Evolutionary conservation across 164 flowering plant species (phyloP).

Genomic region (Kingdonia uniflora): DNA sequence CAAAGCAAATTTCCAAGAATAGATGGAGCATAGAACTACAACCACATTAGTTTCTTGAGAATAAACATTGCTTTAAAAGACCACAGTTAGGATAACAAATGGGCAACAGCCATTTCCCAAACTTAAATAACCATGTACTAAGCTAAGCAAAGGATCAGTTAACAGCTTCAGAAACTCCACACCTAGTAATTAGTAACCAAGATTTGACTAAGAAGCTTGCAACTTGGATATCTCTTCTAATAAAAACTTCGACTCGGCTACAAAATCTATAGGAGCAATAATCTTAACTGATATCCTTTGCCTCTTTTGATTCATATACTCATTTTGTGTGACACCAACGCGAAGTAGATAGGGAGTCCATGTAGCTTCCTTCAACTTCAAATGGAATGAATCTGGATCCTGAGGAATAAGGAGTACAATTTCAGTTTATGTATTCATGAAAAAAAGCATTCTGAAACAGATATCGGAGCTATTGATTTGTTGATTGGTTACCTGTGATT

Average conservation of each 20-base stretch:
- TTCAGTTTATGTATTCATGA: background rate
- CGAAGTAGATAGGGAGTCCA: slow-evolving; percentile 71
- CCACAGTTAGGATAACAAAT: too few relatives aligned
- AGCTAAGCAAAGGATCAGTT: too few relatives aligned
- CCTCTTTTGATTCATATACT: slow-evolving; percentile 72
- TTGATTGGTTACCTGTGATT: slow-evolving; percentile 34
- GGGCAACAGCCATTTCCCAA: too few relatives aligned
- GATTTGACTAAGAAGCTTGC: slow-evolving; percentile 23
- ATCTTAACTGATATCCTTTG: slow-evolving; percentile 23
- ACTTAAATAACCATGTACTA: too few relatives aligned
- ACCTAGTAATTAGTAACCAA: background rate
- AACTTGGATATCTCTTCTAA: slow-evolving; percentile 64
- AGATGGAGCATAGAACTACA: too few relatives aligned
- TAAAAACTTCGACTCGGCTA: slow-evolving; percentile 63
- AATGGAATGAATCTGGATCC: slow-evolving; percentile 22
- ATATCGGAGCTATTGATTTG: background rate
- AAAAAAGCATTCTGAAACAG: background rate
- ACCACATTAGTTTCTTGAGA: too few relatives aligned
- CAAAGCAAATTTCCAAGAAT: too few relatives aligned
- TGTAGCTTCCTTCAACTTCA: slow-evolving; percentile 59
- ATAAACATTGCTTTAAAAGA: too few relatives aligned
- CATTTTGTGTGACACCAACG: slow-evolving; percentile 59
- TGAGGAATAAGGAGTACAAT: background rate
- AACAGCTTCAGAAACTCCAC: too few relatives aligned
- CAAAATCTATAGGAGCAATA: slow-evolving; percentile 40